These are phyloP conservation scores for Candida lessepsii DNA, from an alignment of 805 yeast species.

Conservation along the genomic window DNA sequence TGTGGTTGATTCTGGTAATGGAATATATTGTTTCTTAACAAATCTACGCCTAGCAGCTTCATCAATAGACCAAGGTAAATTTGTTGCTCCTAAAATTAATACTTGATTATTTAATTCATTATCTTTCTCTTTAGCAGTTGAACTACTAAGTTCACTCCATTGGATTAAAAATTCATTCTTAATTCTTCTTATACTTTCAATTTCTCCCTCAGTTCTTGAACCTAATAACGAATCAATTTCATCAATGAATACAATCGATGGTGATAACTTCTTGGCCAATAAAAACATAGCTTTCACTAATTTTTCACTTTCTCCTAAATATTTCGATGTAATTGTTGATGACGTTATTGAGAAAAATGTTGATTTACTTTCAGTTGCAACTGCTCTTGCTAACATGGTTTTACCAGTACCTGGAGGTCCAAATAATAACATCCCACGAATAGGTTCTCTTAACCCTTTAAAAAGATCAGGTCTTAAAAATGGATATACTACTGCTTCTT, in stretches of 20 bases:
- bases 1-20: conserved; percentile 86
- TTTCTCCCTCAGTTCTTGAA: conserved; percentile 71
- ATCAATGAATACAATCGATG: conserved; percentile 92
- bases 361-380: conserved; percentile 91
- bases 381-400: conserved; percentile 95
- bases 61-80: conserved; percentile 95
- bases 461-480: conserved; percentile 91
- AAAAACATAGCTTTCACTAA: conserved; percentile 84
- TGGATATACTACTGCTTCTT: conserved; percentile 95
- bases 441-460: conserved; percentile 88
- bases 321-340: conserved; percentile 77
- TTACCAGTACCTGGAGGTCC: conserved; percentile 99
- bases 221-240: conserved; percentile 91
- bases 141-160: conserved; percentile 90
- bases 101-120: conserved; percentile 57
- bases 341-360: conserved; percentile 92
- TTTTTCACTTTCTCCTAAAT: conserved; percentile 91
- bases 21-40: conserved; percentile 88
- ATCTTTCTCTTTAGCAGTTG: conserved; percentile 45
- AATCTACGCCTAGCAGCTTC: conserved; percentile 95
- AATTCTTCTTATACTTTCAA: conserved; percentile 84
- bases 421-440: conserved; percentile 91
- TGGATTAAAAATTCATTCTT: conserved; percentile 92
- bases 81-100: conserved; percentile 90
- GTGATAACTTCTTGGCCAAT: conserved; percentile 81